Conservation (phyloP, 768 basidiomycete species). For the Mycena haematopus region DNA sequence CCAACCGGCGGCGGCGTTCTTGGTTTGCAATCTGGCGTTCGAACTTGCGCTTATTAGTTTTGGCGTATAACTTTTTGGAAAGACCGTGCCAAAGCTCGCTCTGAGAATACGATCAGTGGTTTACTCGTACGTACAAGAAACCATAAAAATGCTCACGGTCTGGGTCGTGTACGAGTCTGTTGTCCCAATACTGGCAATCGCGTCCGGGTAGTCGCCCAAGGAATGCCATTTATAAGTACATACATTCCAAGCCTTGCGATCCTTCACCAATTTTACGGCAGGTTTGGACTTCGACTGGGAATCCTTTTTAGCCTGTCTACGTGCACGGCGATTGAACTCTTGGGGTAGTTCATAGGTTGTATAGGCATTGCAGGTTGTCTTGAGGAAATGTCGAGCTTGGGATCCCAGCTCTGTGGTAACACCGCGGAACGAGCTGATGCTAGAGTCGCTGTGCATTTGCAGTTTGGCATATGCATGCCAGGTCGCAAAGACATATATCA, state of each 20-base stretch:
- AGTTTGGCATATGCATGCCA: slow-evolving; percentile 33
- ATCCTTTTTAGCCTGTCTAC: no score
- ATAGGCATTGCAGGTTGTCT: no score
- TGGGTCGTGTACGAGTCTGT: slow-evolving; percentile 13
- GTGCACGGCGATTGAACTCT: no score
- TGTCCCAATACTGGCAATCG: neutral
- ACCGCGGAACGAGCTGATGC: slow-evolving; percentile 17
- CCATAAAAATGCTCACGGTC: neutral
- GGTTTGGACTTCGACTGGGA: no score
- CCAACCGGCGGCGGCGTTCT: no score
- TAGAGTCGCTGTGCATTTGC: slow-evolving; percentile 27
- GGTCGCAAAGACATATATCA: slow-evolving; percentile 27
- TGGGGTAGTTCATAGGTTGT: no score
- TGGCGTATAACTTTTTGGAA: neutral
- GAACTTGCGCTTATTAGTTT: neutral
- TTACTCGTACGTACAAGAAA: neutral
- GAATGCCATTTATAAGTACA: slow-evolving; percentile 15
- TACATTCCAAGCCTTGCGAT: slow-evolving; percentile 1
- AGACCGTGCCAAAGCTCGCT: no score
- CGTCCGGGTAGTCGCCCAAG: neutral
- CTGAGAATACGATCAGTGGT: neutral
- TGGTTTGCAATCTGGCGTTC: no score
- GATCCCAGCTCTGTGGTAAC: slow-evolving; percentile 13
- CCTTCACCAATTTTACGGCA: slow-evolving; percentile 16
- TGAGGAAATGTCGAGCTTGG: neutral